Evolutionary conservation across 139 green algal genomes (phyloP).

Genomic region (Chlamydomonas sphaeroides): DNA sequence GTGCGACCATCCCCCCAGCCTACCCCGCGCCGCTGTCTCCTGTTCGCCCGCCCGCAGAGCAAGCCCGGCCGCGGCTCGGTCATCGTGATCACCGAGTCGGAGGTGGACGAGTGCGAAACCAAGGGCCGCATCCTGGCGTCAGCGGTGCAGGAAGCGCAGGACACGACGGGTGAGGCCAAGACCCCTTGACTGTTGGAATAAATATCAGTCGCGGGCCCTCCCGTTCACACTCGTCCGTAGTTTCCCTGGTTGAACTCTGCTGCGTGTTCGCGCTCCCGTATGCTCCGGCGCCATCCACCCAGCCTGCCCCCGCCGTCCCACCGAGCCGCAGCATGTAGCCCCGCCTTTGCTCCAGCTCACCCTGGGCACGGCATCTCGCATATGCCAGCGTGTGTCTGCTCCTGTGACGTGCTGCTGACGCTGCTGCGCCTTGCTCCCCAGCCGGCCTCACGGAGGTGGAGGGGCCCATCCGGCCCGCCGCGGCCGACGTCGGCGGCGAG

Average conservation of each 20-base stretch:
- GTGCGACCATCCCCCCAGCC: not conserved
- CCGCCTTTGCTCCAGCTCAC: not conserved
- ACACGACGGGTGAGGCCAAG: not conserved
- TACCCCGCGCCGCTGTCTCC: no score
- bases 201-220: no score
- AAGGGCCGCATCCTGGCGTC: not conserved
- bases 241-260: no score
- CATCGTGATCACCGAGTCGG: not conserved
- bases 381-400: not conserved
- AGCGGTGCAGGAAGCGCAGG: not conserved
- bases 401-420: no score
- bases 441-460: not conserved
- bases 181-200: not conserved
- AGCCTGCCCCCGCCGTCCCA: no score
- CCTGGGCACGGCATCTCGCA: not conserved
- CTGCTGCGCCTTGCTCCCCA: no score
- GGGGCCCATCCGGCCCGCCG: not conserved
- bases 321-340: not conserved
- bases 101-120: constrained; percentile 16
- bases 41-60: no score
- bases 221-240: no score
- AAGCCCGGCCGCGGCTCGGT: not conserved
- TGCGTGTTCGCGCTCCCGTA: no score
- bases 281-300: no score
- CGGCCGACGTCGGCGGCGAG: no score